Evolutionary conservation across 108 stramenopile species (phyloP).

Genomic region (Conticribra guillardii): DNA sequence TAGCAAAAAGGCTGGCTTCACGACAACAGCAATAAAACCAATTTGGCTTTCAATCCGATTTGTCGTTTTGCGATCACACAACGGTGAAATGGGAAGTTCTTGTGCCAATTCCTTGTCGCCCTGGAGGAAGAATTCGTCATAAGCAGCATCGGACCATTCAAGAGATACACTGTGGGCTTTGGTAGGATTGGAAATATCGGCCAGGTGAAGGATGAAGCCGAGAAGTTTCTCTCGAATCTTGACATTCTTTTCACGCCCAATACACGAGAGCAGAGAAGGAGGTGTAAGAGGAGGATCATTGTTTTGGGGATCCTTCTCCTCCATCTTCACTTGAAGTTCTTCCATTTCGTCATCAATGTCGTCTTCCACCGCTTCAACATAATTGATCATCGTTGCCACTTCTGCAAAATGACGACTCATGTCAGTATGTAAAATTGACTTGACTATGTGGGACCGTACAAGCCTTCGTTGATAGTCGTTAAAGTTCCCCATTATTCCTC

Average conservation of each 20-base stretch:
- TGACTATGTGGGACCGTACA: conserved; percentile 3
- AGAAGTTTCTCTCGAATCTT: conserved; percentile 34
- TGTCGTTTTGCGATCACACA: conserved; percentile 57
- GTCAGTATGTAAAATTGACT: conserved; percentile 24
- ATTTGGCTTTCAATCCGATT: conserved; percentile 43
- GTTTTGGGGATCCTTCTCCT: not conserved
- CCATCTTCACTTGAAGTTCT: not conserved
- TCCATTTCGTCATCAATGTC: not conserved
- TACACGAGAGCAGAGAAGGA: conserved; percentile 2
- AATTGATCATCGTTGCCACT: conserved; percentile 33
- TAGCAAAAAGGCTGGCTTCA: conserved; percentile 57
- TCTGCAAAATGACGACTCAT: conserved; percentile 50
- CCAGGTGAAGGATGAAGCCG: conserved; percentile 58
- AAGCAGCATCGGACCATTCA: conserved; percentile 58
- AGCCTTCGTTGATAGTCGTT: conserved; percentile 9
- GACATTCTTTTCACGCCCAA: conserved; percentile 5
- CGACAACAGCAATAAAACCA: conserved; percentile 69
- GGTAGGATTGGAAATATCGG: conserved; percentile 73
- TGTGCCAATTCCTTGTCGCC: conserved; percentile 62
- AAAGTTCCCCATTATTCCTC: conserved; percentile 40
- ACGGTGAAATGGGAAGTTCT: conserved; percentile 53
- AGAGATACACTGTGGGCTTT: conserved; percentile 52
- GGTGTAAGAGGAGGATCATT: not conserved
- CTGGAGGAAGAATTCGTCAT: conserved; percentile 77
- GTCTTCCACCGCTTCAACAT: conserved; percentile 8